These are phyloP conservation scores for Exserohilum rostratum DNA, from an alignment of 2,329 filamentous ascomycete species.

Conservation along the genomic window DNA sequence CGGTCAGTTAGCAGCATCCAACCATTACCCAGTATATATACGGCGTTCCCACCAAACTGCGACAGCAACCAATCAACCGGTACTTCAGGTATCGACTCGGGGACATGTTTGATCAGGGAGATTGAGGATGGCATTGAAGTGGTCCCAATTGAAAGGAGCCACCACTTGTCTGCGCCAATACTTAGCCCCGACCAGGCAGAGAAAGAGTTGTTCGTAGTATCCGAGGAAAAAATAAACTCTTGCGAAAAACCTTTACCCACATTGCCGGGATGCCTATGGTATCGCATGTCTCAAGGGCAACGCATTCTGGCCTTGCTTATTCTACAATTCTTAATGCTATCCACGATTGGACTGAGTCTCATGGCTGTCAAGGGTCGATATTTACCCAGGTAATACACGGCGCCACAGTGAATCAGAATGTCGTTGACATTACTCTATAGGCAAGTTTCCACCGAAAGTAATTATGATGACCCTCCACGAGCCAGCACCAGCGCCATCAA, in stretches of 20 bases:
- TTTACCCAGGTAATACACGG: slow-evolving; percentile 11
- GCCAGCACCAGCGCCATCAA: slow-evolving; percentile 11
- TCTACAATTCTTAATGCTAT: slow-evolving; percentile 25
- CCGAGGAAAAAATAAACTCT: slow-evolving; percentile 1
- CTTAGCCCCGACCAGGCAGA: slow-evolving; percentile 34
- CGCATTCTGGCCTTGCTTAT: slow-evolving; percentile 30
- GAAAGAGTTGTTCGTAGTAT: slow-evolving; percentile 33
- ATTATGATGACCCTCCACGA: slow-evolving; percentile 2
- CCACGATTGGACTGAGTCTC: slow-evolving; percentile 24
- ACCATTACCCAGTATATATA: slow-evolving; percentile 38
- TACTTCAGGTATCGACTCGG: slow-evolving; percentile 17
- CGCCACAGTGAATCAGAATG: neutral
- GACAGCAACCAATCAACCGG: slow-evolving; percentile 9
- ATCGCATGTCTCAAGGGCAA: slow-evolving; percentile 24
- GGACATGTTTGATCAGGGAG: slow-evolving; percentile 16
- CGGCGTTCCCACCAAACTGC: slow-evolving; percentile 26
- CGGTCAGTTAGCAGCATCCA: slow-evolving; percentile 31
- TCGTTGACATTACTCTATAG: neutral
- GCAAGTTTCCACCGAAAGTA: neutral
- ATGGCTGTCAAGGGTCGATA: slow-evolving; percentile 15
- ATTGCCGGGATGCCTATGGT: slow-evolving; percentile 30
- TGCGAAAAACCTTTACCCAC: slow-evolving; percentile 34
- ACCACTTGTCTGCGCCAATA: slow-evolving; percentile 32
- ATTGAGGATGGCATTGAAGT: slow-evolving; percentile 41
- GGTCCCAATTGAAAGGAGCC: slow-evolving; percentile 37